Conservation (phyloP, 345 rosid genomes). For the Microthlaspi erraticum region DNA sequence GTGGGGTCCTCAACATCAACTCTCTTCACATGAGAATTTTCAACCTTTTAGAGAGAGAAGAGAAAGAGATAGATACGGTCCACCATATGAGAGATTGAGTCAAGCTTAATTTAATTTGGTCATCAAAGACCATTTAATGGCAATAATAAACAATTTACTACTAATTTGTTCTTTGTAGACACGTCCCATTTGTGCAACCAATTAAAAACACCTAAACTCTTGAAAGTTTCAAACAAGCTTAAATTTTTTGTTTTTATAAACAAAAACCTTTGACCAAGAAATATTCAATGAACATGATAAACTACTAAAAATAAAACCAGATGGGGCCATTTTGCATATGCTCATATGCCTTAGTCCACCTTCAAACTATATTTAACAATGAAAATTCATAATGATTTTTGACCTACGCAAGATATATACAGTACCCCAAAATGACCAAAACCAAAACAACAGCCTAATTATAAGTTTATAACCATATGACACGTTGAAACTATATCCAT, state of each 20-base stretch:
- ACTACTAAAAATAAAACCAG: not conserved
- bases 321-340: slow-evolving; percentile 35
- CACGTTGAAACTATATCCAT: too few species aligned
- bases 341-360: slow-evolving; percentile 18
- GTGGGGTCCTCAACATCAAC: slow-evolving; percentile 35
- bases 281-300: not conserved
- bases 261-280: slow-evolving; percentile 36
- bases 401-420: slow-evolving; percentile 12
- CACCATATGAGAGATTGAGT: slow-evolving; percentile 38
- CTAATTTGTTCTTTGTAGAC: slow-evolving; percentile 15
- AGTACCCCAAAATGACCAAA: not conserved
- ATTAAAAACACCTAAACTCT: slow-evolving; percentile 3
- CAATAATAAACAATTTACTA: not conserved
- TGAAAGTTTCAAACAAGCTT: slow-evolving; percentile 19
- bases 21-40: slow-evolving; percentile 52
- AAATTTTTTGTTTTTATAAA: not conserved
- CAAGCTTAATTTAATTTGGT: slow-evolving; percentile 42
- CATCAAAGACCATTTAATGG: slow-evolving; percentile 23
- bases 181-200: slow-evolving; percentile 27
- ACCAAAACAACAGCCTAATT: too few species aligned
- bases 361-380: slow-evolving; percentile 19
- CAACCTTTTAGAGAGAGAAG: slow-evolving; percentile 29
- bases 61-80: slow-evolving; percentile 42
- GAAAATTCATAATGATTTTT: not conserved
- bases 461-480: too few species aligned